Percentiles rank a stretch among this genome's conserved stretches.
phyloP scores from a whole-genome alignment of 2,329 filamentous ascomycete species.

The Beauveria sp. region DNA sequence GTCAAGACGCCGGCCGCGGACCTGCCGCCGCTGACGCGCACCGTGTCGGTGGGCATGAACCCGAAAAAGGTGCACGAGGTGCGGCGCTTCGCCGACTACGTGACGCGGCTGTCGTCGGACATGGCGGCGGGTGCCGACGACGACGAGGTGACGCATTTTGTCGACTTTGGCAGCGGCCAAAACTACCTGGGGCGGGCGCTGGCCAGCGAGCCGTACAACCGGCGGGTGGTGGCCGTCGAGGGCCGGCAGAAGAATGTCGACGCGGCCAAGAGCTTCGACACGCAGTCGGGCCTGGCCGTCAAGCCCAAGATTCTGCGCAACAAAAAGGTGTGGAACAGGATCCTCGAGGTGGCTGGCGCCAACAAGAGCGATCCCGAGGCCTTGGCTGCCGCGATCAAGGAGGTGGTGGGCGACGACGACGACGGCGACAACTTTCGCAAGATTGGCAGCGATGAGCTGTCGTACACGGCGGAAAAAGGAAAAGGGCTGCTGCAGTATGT shows the following conservation, averaged over 20 bases:
- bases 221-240: conserved; percentile 84
- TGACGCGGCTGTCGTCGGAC: conserved; percentile 52
- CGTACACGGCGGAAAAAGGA: conserved; percentile 50
- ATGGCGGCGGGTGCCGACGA: conserved; percentile 44
- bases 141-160: conserved; percentile 68
- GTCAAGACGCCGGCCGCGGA: conserved; percentile 39
- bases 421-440: conserved; percentile 20
- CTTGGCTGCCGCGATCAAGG: conserved; percentile 25
- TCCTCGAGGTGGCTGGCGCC: conserved; percentile 30
- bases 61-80: conserved; percentile 95
- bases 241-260: conserved; percentile 78
- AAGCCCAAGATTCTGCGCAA: conserved; percentile 70
- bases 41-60: conserved; percentile 85
- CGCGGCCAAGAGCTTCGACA: conserved; percentile 76
- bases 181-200: conserved; percentile 89
- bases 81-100: conserved; percentile 77
- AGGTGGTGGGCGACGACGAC: conserved; percentile 22
- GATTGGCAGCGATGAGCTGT: conserved; percentile 22
- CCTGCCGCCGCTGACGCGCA: conserved; percentile 54
- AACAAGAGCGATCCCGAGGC: conserved; percentile 32
- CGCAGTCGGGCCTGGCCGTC: conserved; percentile 68
- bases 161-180: conserved; percentile 94
- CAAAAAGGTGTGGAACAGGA: conserved; percentile 66
- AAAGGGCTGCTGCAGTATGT: conserved; percentile 71
- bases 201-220: conserved; percentile 77